phyloP scores from a whole-genome alignment of 2,329 filamentous ascomycete species.

The Cryphonectria carpinicola region DNA sequence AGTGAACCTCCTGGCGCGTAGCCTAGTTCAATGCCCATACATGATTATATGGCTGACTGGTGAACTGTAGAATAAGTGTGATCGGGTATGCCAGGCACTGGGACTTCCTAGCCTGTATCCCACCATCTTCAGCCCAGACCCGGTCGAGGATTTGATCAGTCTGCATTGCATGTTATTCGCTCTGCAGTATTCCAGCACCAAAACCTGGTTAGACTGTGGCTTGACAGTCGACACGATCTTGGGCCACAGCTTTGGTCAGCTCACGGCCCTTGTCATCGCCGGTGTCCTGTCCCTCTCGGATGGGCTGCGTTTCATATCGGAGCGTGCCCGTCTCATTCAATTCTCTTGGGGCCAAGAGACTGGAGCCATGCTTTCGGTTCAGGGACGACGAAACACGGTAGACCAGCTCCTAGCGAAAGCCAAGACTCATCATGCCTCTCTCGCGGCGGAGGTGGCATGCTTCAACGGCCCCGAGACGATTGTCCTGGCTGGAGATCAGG shows the following conservation, averaged over 20 bases:
- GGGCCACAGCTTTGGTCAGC: conserved; percentile 44
- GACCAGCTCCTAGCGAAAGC: neutral
- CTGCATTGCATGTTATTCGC: conserved; percentile 44
- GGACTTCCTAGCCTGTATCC: conserved; percentile 40
- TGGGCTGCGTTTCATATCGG: conserved; percentile 36
- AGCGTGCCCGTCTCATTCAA: conserved; percentile 38
- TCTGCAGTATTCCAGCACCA: conserved; percentile 42
- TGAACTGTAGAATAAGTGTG: conserved; percentile 35
- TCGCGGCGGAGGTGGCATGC: conserved; percentile 37
- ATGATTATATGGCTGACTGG: neutral
- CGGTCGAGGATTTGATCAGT: conserved; percentile 35
- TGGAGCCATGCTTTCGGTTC: conserved; percentile 40
- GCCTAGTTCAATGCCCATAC: neutral
- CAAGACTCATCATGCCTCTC: neutral
- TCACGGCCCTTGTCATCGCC: conserved; percentile 40
- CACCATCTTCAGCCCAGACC: conserved; percentile 34
- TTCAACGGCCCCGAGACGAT: conserved; percentile 39
- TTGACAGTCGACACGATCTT: conserved; percentile 39
- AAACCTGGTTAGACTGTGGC: conserved; percentile 40
- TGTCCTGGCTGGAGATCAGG: conserved; percentile 37
- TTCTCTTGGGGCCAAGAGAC: conserved; percentile 38
- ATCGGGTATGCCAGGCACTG: conserved; percentile 33
- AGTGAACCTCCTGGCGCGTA: neutral
- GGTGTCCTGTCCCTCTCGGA: conserved; percentile 38
- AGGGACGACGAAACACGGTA: conserved; percentile 15